Base-by-base conservation (phyloP, 2,329 filamentous ascomycete genomes). In the Fusarium tjaetaba region DNA sequence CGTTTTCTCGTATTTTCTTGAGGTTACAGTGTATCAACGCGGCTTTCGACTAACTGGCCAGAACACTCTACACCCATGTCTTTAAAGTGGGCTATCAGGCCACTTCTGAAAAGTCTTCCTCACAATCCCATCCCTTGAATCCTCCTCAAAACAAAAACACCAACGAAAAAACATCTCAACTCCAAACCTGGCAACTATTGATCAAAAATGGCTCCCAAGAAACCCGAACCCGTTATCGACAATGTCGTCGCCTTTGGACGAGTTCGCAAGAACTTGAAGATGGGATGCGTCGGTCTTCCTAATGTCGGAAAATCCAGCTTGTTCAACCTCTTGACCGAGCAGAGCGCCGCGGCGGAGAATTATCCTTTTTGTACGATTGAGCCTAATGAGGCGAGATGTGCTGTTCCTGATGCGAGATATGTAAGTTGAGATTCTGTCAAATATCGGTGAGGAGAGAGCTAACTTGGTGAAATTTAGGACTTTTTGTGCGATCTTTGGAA, bases 331-430 rank as follows among this genome's bases (percentile, higher is more conserved):
- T 79, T 85, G 78, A 85, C 84, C 7, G 82, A 85, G 76, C 83
- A 85, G 79, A 84, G 81, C 74, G 84, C 82, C 41, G 81, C 84
- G 4, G 84, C 84, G 2, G 84, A 85, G 74, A 85, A 85, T 71
- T 85, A 85, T 66, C 84, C 84, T 1, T 85, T 85, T 61, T 85
- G 84, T 74, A 85, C 84, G 0, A 85, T 85, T 77, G 84, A 85
- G 79, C 84, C 84, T 43, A 85, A 85, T 30, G 84, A 85, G 77
- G 84, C 84, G 60, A 82, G 84, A 74, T 85, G 84, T 79, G 79
- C 82, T 62, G 84, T 85, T 57, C 84, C 84, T 4, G 84, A 85
- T 72, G 79, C 76, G 56, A 78, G 84, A 81, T 85, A 85, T 74
- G 84, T 85, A 76, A 76, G 83, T 79, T 28, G 51, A 57, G 34